Conservation (phyloP, 345 rosid genomes). For the Rhizophora mangle region DNA sequence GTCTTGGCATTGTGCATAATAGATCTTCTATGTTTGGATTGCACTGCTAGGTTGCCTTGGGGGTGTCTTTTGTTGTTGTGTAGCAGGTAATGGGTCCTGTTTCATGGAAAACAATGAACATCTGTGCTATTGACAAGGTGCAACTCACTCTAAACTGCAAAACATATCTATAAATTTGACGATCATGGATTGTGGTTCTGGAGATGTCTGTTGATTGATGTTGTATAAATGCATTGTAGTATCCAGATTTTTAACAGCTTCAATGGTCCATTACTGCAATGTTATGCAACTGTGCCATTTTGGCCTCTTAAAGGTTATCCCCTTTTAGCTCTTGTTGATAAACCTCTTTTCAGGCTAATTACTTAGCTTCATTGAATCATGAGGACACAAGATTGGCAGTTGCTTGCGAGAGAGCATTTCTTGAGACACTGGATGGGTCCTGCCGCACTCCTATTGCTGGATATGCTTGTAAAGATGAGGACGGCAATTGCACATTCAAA, state of each 20-base stretch:
- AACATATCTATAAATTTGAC: no score
- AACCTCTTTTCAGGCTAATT: slow-evolving; percentile 46
- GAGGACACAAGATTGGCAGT: slow-evolving; percentile 93
- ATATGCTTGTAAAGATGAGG: slow-evolving; percentile 66
- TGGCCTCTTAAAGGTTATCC: not conserved
- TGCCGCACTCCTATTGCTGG: slow-evolving; percentile 99
- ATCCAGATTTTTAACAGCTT: no score
- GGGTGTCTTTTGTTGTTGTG: not conserved
- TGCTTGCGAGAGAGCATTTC: slow-evolving; percentile 87
- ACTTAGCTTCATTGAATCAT: slow-evolving; percentile 81
- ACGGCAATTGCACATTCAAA: slow-evolving; percentile 77
- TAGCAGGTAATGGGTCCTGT: not conserved
- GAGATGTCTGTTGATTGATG: no score
- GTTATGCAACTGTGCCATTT: no score
- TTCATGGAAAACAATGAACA: no score
- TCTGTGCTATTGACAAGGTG: no score
- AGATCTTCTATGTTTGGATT: not conserved
- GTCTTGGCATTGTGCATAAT: no score
- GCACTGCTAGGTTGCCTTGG: not conserved
- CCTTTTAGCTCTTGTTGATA: not conserved
- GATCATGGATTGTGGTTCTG: no score
- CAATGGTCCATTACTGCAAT: no score
- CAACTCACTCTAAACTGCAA: no score
- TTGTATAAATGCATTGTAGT: no score
- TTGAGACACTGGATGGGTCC: slow-evolving; percentile 82